Conservation (phyloP, 2,329 filamentous ascomycete species). For the Botryotinia globosa region DNA sequence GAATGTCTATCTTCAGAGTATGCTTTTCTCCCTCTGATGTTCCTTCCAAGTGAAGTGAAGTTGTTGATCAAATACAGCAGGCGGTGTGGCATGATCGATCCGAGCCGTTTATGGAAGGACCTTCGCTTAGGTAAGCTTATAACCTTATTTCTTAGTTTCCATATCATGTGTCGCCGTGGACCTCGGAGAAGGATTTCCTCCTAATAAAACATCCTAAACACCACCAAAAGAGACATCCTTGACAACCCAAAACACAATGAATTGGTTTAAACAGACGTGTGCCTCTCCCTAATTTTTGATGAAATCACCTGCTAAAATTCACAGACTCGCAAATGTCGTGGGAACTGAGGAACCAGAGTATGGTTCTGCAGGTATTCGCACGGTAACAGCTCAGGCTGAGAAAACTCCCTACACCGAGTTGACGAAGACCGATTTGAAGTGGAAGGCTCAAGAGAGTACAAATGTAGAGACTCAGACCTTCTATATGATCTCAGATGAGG, state of each 20-base stretch:
- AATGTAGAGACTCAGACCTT: constrained; percentile 94
- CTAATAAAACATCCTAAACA: constrained; percentile 4
- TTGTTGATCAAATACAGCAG: neutral
- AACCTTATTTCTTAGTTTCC: neutral
- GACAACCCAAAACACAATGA: constrained; percentile 18
- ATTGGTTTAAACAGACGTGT: constrained; percentile 23
- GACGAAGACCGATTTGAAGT: constrained; percentile 74
- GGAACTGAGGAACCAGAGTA: constrained; percentile 97
- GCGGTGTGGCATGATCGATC: neutral
- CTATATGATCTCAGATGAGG: constrained; percentile 79
- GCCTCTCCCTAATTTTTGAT: constrained; percentile 10
- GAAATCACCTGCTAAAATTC: constrained; percentile 15
- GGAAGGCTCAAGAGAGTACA: constrained; percentile 77
- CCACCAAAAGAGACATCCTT: constrained; percentile 12
- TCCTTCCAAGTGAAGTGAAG: neutral
- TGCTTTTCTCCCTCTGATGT: neutral
- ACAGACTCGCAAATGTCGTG: constrained; percentile 72
- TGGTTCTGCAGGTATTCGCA: constrained; percentile 80
- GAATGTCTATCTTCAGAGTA: neutral
- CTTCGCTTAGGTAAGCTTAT: neutral
- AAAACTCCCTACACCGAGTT: constrained; percentile 77
- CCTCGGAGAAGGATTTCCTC: constrained; percentile 16
- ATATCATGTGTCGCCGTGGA: constrained; percentile 13
- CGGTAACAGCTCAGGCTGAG: constrained; percentile 78
- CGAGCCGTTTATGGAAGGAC: neutral